These are phyloP conservation scores for Alternaria gaisen DNA, from an alignment of 2,329 filamentous ascomycete genomes.

Conservation along the genomic window DNA sequence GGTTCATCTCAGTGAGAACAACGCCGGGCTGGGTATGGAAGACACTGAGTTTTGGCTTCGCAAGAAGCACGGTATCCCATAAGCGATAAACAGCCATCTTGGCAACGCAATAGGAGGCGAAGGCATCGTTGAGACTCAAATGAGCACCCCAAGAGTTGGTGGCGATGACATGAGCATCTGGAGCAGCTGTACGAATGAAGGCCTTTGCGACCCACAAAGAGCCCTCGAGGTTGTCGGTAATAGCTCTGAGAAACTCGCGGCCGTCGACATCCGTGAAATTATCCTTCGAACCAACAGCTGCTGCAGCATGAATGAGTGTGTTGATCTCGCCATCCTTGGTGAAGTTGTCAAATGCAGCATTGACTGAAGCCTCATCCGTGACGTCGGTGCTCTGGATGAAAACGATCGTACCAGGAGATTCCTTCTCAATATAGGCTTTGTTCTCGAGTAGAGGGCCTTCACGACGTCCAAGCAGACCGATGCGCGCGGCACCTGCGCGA, in stretches of 20 bases:
- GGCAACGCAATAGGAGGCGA: slow-evolving; percentile 42
- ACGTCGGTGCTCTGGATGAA: slow-evolving; percentile 28
- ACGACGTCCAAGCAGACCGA: slow-evolving; percentile 57
- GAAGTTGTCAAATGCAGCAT: slow-evolving; percentile 24
- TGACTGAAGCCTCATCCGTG: slow-evolving; percentile 25
- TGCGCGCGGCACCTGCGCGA: slow-evolving; percentile 54
- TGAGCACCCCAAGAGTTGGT: slow-evolving; percentile 32
- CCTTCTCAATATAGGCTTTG: slow-evolving; percentile 41
- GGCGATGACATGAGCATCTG: slow-evolving; percentile 23
- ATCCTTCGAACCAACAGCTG: slow-evolving; percentile 11
- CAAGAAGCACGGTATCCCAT: slow-evolving; percentile 47
- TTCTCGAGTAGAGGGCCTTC: slow-evolving; percentile 46
- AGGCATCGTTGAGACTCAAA: slow-evolving; percentile 19
- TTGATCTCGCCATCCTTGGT: slow-evolving; percentile 29
- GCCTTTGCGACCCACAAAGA: slow-evolving; percentile 29
- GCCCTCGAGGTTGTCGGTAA: slow-evolving; percentile 28
- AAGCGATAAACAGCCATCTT: slow-evolving; percentile 52
- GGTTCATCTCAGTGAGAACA: slow-evolving; percentile 27
- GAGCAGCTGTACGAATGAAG: slow-evolving; percentile 30
- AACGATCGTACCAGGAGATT: slow-evolving; percentile 23
- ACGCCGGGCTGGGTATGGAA: slow-evolving; percentile 55
- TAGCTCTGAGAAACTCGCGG: slow-evolving; percentile 19
- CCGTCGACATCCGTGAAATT: slow-evolving; percentile 14
- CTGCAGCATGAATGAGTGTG: slow-evolving; percentile 37
- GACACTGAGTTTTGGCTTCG: slow-evolving; percentile 52